A percentile compares a stretch with the other conserved stretches of the same genome.
phyloP scores from a whole-genome alignment of 257 asterid species.

The Penstemon newberryi region DNA sequence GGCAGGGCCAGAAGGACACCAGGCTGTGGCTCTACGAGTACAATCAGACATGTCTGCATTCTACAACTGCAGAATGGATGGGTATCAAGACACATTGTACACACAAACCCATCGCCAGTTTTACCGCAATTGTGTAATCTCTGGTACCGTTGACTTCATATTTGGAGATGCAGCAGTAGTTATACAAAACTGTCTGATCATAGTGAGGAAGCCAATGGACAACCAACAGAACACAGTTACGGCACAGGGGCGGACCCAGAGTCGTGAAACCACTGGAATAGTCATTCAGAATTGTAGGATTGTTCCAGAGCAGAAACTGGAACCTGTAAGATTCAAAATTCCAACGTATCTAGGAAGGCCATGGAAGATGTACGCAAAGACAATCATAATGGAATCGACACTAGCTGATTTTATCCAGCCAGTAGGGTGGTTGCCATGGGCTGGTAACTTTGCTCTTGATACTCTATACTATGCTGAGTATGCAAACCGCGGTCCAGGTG shows the following conservation, averaged over 20 bases:
- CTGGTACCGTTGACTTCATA: constrained; percentile 51
- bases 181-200: constrained; percentile 39
- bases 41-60: constrained; percentile 47
- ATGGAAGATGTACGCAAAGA: constrained; percentile 45
- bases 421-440: constrained; percentile 49
- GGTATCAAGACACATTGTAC: constrained; percentile 43
- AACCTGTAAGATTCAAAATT: constrained; percentile 30
- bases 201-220: constrained; percentile 48
- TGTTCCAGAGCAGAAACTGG: constrained; percentile 36
- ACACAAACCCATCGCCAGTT: constrained; percentile 45
- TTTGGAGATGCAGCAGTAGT: constrained; percentile 40
- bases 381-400: constrained; percentile 42
- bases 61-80: constrained; percentile 53
- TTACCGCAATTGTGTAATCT: constrained; percentile 47
- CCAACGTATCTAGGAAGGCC: constrained; percentile 44
- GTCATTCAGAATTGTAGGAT: constrained; percentile 45
- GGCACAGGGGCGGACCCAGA: constrained; percentile 40
- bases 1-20: constrained; percentile 52
- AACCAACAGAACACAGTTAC: constrained; percentile 46
- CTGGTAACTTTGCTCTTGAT: constrained; percentile 40
- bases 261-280: constrained; percentile 36
- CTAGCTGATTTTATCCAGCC: constrained; percentile 45
- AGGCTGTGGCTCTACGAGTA: constrained; percentile 48
- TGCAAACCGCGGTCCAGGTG: constrained; percentile 43
- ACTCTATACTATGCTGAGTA: constrained; percentile 38